Base-by-base conservation (phyloP, 768 basidiomycete genomes). In the button mushroom (Agaricus bisporus) region DNA sequence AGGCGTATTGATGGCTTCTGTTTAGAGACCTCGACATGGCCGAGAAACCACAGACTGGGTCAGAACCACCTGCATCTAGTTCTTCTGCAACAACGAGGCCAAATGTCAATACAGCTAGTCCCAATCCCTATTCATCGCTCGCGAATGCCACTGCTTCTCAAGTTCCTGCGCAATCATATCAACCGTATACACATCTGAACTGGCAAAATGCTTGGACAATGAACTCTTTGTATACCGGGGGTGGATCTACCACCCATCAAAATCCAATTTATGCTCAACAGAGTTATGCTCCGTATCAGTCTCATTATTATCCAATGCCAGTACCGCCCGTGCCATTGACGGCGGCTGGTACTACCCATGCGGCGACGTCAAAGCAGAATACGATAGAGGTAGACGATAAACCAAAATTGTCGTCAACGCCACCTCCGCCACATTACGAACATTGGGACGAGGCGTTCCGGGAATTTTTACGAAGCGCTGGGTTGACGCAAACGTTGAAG, bases 381-480 rank as follows among this genome's bases (percentile, higher is more conserved):
- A 25, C 26, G 25, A 46, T 29, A 15, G 44, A 46, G 3, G 28
- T 29, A 1, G 26, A 46, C 7, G 44, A 29, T 28, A 29, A 25
- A n/a, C 38, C 48, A 15, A 22, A 25, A 29, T n/a, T 22, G 5
- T 22, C 44, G 17, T 36, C 50, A 22, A 22, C 22, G 15, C 43
- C 51, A 64, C 26, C 66, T 48, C 63, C 65, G 18, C 66, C 73
- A 48, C 65, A 72, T 6, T 79, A 74, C 58, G 71, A 73, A 54
- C 71, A 84, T 51, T 89, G 86, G 86, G 85, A 88, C 55, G 67
- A 73, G 20, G 74, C 75, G 10, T 58, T 88, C 26, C 72, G 70
- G 48, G 60, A 68, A 7, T 89, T 89, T 54, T 62, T 89, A 56
- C 62, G 66, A 12, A 70, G 76, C 41, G 71, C 81, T 15, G 80